Evolutionary conservation across 2,329 filamentous ascomycete species (phyloP), one percentile per base, ranked within the genome.

Genomic region (Diaporthe humulicola): DNA sequence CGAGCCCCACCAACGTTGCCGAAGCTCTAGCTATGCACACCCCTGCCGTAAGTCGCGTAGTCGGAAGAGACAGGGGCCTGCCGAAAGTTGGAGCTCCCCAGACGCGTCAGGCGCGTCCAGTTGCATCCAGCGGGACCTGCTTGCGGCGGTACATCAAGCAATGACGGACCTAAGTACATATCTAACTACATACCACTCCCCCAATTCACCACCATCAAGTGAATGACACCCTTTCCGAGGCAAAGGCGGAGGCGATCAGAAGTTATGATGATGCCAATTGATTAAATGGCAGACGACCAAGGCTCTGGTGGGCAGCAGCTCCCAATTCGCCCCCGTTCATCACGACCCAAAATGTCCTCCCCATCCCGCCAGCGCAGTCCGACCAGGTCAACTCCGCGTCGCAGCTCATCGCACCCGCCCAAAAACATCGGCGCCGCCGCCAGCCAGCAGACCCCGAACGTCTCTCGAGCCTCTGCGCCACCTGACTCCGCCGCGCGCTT

Each of bases 401-500:
- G 75, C 75, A 74, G 69, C 61, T 70, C 69, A n/a, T 76, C 75
- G 12, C 75, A 76, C 17, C 75, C 75, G 5, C 45, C 73, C 28
- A 66, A 66, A 25, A 12, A 52, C 48, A 15, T 33, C 19, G 15
- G 28, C 25, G 58, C 70, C 15, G 33, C 57, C 33, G 57, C 48
- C 22, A 45, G 30, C 36, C 71, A 69, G 45, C 64, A 52, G 2
- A 73, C 75, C 17, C 54, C 56, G 17, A 61, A 70, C 48, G 40
- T 60, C 56, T 61, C 48, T 17, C 73, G 73, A 36, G 69, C 73
- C 61, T 74, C 75, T 7, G 81, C 79, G 72, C 84, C 88, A 4
- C 85, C 86, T 1, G 79, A 83, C 7, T 85, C 87, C 17, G 84
- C 82, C 30, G 14, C 58, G 56, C 84, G 81, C 60, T 81, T 80